Conservation (phyloP, 2,329 filamentous ascomycete genomes). For the Cryphonectria carpinicola region DNA sequence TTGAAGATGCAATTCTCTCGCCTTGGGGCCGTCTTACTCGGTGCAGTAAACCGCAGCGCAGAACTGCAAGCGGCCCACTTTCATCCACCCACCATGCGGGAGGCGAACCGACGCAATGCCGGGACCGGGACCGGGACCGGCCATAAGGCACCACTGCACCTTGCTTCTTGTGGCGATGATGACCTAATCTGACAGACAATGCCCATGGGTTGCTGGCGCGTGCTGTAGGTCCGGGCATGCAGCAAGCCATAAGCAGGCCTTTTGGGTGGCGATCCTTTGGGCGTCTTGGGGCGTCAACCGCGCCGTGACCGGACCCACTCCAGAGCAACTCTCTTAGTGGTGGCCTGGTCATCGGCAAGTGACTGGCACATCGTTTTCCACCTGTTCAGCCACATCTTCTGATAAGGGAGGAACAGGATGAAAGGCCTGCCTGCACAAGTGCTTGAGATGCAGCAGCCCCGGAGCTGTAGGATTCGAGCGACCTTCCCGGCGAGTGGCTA, state of each 20-base stretch:
- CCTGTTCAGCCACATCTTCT: background rate
- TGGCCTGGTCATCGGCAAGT: background rate
- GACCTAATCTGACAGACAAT: background rate
- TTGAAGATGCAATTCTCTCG: constrained; percentile 11
- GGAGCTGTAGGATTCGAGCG: background rate
- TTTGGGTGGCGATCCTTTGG: background rate
- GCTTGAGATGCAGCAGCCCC: background rate
- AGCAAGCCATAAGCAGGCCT: background rate
- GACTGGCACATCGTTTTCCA: background rate
- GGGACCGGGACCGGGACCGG: constrained; percentile 4
- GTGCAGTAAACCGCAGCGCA: background rate
- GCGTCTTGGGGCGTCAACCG: background rate
- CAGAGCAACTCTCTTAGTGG: background rate
- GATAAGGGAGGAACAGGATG: background rate
- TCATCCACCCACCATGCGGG: constrained; percentile 3
- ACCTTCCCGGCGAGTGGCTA: background rate
- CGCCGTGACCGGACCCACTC: constrained; percentile 1
- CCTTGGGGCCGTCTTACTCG: constrained; percentile 9
- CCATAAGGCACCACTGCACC: background rate
- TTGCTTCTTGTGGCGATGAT: background rate
- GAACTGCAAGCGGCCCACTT: constrained; percentile 5
- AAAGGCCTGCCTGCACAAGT: background rate
- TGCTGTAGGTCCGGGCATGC: background rate
- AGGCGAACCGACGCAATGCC: background rate
- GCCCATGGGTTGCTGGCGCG: background rate